Evolutionary conservation across 2,329 filamentous ascomycete genomes (phyloP).

Genomic region (Calonectria pseudoreteaudii): DNA sequence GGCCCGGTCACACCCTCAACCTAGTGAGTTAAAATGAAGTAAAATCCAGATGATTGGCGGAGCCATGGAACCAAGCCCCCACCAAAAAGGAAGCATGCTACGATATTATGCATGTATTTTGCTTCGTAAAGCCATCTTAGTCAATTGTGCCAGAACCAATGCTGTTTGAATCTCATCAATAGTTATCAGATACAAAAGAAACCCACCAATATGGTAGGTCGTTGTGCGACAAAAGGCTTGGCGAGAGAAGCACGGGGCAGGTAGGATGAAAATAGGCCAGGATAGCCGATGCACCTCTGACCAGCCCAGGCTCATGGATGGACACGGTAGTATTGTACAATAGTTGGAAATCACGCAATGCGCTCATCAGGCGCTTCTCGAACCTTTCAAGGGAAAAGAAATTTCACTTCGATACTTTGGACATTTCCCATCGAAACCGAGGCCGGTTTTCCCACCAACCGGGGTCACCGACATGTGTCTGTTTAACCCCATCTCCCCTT

Average conservation of each 20-base stretch:
- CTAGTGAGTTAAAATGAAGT: not conserved
- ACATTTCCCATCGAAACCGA: not conserved
- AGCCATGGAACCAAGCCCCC: not conserved
- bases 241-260: not conserved
- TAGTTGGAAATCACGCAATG: not conserved
- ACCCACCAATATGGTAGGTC: not conserved
- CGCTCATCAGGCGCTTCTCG: not conserved
- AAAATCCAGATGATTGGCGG: not conserved
- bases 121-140: not conserved
- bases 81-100: not conserved
- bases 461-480: not conserved
- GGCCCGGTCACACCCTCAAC: not conserved
- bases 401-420: not conserved
- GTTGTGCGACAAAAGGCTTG: not conserved
- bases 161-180: not conserved
- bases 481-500: not conserved
- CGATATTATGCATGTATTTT: not conserved
- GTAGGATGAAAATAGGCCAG: not conserved
- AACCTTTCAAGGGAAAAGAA: not conserved
- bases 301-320: not conserved
- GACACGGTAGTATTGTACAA: not conserved
- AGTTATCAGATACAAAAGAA: not conserved
- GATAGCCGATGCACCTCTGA: not conserved
- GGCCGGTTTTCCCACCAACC: not conserved
- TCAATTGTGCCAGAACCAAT: not conserved